phyloP scores from a whole-genome alignment of 257 asterid genomes.

The Gynochthodes officinalis region DNA sequence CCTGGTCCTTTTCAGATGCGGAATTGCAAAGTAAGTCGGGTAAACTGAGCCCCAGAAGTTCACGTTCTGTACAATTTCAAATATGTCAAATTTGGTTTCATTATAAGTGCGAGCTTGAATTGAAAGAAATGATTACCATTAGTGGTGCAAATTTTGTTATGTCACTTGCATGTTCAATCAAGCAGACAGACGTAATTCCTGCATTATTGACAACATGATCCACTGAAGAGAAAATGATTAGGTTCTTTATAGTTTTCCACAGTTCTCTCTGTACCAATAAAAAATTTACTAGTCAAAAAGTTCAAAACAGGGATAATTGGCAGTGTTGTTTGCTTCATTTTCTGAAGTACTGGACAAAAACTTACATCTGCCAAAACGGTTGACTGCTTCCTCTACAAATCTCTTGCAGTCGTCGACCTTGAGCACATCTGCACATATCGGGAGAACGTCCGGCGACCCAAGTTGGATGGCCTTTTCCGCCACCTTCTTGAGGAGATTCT shows the following conservation, averaged over 20 bases:
- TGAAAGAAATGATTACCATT: conserved; percentile 7
- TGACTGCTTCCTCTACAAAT: conserved; percentile 49
- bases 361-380: conserved; percentile 48
- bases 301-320: neutral
- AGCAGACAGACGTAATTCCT: conserved; percentile 37
- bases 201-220: conserved; percentile 67
- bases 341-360: neutral
- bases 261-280: neutral
- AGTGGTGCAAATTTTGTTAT: conserved; percentile 18
- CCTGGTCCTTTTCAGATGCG: conserved; percentile 19
- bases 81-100: no score
- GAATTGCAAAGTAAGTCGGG: conserved; percentile 25
- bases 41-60: conserved; percentile 31
- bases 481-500: conserved; percentile 42
- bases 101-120: no score
- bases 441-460: conserved; percentile 48
- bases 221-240: conserved; percentile 34
- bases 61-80: conserved; percentile 14
- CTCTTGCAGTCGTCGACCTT: conserved; percentile 48
- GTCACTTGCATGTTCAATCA: conserved; percentile 39
- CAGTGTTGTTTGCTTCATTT: no score
- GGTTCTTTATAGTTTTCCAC: neutral
- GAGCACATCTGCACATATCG: conserved; percentile 43
- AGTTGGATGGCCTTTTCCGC: conserved; percentile 45
- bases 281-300: neutral